Evolutionary conservation across 75 land plant genomes (phyloP), one percentile per base, ranked within the genome.

Genomic region (Selaginella tamariscina): DNA sequence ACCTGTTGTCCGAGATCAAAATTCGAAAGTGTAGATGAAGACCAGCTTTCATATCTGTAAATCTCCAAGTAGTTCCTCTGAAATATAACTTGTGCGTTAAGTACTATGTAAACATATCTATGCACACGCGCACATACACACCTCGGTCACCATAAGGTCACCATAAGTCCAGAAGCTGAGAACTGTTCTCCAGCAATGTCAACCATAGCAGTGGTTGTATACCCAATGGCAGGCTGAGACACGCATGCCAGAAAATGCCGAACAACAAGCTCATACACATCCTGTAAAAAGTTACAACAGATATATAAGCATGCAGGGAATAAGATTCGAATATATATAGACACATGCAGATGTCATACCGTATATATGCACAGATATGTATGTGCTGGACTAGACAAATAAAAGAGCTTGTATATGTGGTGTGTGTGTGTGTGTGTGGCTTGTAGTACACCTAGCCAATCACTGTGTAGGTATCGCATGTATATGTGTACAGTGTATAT

Each of bases 211-310:
- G 74, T 83, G 18, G 96, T 89, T 73, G 82, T 88, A 76, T 89
- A 89, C 11, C 98, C 98, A 18, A 93, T 81, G 1, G 98, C 98
- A 57, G 98, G 98, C 69, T 89, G 86, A 23, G 98, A 93, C 8
- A 93, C 98, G 71, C 98, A 93, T 27, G 98, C 98, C 31, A 93
- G 83, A 65, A 84, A 93, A 78, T 93, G 98, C 28, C 98, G 98
- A 56, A 89, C 95, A 72, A 93, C 98, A 33, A 93, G 80, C 76
- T 93, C 98, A 73, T 93, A 93, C 30, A 93, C 28, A 71, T 68
- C 84, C 93, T 88, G 89, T 0, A 55, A 65, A 70, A n/a, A n/a
- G 62, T 15, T n/a, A n/a, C n/a, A n/a, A n/a, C n/a, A n/a, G n/a
- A n/a, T n/a, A 15, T n/a, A n/a, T n/a, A n/a, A n/a, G n/a, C n/a